Conservation (phyloP, 306 rosid species). For the Datisca glomerata region DNA sequence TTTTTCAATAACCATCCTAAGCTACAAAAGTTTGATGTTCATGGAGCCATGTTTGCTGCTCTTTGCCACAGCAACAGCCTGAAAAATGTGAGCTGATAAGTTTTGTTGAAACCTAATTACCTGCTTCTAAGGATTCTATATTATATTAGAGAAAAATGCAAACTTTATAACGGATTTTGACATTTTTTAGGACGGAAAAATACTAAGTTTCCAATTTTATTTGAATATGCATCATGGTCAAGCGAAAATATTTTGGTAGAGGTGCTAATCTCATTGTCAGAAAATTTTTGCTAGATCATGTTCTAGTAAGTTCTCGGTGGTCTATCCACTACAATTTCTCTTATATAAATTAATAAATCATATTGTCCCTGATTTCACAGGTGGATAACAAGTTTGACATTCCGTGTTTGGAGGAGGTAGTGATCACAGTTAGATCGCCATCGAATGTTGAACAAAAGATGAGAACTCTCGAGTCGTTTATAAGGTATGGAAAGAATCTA, state of each 20-base stretch:
- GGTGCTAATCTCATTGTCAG: too few species aligned
- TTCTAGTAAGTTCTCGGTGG: too few species aligned
- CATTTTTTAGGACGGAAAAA: neutral
- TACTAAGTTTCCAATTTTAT: neutral
- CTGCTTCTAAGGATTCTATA: constrained; percentile 3
- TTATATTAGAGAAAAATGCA: too few species aligned
- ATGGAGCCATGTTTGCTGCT: constrained; percentile 99
- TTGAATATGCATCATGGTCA: too few species aligned
- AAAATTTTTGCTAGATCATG: too few species aligned
- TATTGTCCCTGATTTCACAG: too few species aligned
- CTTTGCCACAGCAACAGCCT: constrained; percentile 91
- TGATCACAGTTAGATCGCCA: constrained; percentile 75
- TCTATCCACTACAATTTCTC: too few species aligned
- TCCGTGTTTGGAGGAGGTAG: constrained; percentile 75
- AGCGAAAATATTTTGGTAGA: too few species aligned
- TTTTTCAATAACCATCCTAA: constrained; percentile 82
- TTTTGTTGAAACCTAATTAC: too few species aligned
- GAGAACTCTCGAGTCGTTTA: constrained; percentile 71
- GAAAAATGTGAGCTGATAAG: constrained; percentile 42
- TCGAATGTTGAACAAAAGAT: constrained; percentile 93
- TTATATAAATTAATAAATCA: too few species aligned
- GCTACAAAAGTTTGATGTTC: constrained; percentile 63
- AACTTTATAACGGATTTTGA: too few species aligned
- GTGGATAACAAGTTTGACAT: constrained; percentile 66
- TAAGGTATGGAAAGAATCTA: constrained; percentile 59